Evolutionary conservation across 2,329 filamentous ascomycete genomes (phyloP).

Genomic region (Aspergillus pseudoterreus): DNA sequence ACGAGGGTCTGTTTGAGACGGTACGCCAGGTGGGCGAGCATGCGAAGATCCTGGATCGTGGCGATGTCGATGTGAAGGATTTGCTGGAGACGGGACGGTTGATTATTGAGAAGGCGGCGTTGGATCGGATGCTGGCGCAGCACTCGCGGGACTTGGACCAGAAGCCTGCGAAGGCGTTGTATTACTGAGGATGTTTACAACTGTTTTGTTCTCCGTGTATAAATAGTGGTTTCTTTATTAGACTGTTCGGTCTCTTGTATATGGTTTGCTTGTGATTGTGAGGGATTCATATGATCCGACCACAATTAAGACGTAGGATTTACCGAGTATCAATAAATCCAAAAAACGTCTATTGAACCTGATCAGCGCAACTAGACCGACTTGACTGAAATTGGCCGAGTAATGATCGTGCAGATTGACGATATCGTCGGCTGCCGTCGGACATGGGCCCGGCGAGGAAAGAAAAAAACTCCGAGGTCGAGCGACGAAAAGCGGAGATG

Average conservation of each 20-base stretch:
- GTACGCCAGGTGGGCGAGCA: slow-evolving; percentile 62
- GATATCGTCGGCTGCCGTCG: slow-evolving; percentile 3
- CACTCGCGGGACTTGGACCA: slow-evolving; percentile 51
- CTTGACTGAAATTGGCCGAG: too few species aligned
- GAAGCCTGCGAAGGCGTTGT: slow-evolving; percentile 32
- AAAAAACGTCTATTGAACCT: too few species aligned
- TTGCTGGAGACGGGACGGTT: slow-evolving; percentile 79
- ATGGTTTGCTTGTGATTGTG: neutral
- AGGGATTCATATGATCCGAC: too few species aligned
- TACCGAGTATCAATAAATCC: too few species aligned
- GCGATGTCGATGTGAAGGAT: slow-evolving; percentile 95
- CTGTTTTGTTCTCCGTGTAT: too few species aligned
- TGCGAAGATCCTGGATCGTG: slow-evolving; percentile 64
- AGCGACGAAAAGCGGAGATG: slow-evolving; percentile 21
- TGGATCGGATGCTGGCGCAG: slow-evolving; percentile 68
- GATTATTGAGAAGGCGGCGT: slow-evolving; percentile 77
- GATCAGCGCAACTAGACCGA: neutral
- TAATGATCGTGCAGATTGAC: neutral
- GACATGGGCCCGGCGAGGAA: slow-evolving; percentile 13
- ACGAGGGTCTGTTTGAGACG: slow-evolving; percentile 63
- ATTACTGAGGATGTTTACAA: slow-evolving; percentile 14
- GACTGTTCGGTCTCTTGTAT: slow-evolving; percentile 5
- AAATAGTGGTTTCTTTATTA: neutral
- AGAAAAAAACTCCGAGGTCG: slow-evolving; percentile 31
- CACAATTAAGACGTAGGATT: too few species aligned